Percentiles rank a stretch among this genome's conserved stretches.
phyloP scores from a whole-genome alignment of 306 rosid genomes.

The Alnus glutinosa region DNA sequence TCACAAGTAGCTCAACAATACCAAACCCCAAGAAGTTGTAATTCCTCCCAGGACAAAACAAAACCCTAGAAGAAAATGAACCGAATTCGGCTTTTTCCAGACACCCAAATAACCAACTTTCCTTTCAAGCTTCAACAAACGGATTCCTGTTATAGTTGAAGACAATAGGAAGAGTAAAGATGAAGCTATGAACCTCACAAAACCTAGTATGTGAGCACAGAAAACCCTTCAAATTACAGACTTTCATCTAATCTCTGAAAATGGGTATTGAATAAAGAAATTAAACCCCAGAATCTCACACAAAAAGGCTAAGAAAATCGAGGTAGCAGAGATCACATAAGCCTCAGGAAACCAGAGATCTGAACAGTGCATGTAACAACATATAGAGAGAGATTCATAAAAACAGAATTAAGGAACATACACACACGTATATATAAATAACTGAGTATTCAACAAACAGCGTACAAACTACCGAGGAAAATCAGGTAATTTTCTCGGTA shows the following conservation, averaged over 20 bases:
- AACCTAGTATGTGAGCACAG: conserved; percentile 2
- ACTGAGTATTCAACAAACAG: neutral
- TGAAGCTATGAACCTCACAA: neutral
- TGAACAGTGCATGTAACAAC: neutral
- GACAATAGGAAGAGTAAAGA: neutral
- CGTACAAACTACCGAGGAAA: conserved; percentile 9
- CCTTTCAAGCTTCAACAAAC: conserved; percentile 16
- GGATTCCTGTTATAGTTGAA: neutral
- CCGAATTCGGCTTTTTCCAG: neutral
- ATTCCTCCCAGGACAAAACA: conserved; percentile 3
- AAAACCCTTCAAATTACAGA: conserved; percentile 9
- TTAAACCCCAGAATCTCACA: neutral
- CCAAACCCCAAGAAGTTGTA: conserved; percentile 30
- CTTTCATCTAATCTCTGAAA: conserved; percentile 7
- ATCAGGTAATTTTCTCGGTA: neutral
- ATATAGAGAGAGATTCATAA: neutral
- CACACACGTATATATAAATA: neutral
- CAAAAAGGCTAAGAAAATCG: neutral
- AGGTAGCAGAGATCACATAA: conserved; percentile 16
- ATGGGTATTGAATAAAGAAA: neutral
- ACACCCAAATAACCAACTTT: neutral
- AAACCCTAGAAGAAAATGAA: conserved; percentile 9
- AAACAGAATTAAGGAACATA: neutral
- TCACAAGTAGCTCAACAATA: conserved; percentile 27
- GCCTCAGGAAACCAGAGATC: conserved; percentile 27